Conservation (phyloP, 2,329 filamentous ascomycete species). For the Calonectria naviculata region DNA sequence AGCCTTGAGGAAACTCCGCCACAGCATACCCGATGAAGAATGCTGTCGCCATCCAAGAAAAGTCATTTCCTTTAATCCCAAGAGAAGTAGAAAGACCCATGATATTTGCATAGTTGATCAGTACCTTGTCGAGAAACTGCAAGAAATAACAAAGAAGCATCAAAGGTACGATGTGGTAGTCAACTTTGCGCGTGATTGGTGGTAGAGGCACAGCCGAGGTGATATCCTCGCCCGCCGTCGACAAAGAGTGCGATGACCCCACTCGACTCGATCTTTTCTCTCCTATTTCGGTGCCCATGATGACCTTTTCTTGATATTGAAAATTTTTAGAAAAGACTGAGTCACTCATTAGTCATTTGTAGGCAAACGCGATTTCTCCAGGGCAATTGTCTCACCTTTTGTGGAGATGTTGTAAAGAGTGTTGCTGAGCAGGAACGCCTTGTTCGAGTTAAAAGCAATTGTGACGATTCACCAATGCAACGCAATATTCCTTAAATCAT, state of each 20-base stretch:
- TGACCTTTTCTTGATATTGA: no score
- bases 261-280: background rate
- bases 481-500: no score
- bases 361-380: no score
- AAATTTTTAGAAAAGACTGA: no score
- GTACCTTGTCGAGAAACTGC: conserved; percentile 42
- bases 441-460: no score
- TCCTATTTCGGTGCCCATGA: no score
- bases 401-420: no score
- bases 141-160: conserved; percentile 42
- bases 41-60: conserved; percentile 44
- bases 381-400: no score
- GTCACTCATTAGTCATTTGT: no score
- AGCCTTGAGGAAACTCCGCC: conserved; percentile 43
- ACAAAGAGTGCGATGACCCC: background rate
- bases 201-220: background rate
- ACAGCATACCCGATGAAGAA: conserved; percentile 45
- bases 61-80: conserved; percentile 46
- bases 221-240: background rate
- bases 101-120: conserved; percentile 44
- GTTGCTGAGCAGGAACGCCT: no score
- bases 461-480: no score
- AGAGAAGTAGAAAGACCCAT: conserved; percentile 42
- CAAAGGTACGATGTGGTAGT: conserved; percentile 39
- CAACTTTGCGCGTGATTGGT: conserved; percentile 37